Evolutionary conservation across 352 stramenopile genomes (phyloP).

Genomic region (Blastocystis sp.): DNA sequence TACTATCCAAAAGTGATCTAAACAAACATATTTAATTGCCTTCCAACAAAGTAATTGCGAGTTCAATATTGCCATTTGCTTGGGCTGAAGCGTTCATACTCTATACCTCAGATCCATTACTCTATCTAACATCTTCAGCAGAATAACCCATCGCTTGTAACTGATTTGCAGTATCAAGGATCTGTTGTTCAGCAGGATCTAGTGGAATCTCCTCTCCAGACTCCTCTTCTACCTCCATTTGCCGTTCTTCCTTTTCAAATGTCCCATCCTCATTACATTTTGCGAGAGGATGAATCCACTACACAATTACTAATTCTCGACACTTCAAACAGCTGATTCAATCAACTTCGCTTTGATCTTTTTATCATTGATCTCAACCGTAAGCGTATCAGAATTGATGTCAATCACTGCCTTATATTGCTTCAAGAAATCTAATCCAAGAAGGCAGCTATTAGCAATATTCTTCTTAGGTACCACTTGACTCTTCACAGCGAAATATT

Average conservation of each 20-base stretch:
- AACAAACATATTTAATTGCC: not conserved
- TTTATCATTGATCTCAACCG: constrained; percentile 26
- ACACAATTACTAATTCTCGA: not conserved
- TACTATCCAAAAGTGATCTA: not conserved
- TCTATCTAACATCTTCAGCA: not conserved
- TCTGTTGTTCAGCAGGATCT: not conserved
- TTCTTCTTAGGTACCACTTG: constrained; percentile 13
- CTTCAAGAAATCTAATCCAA: constrained; percentile 63
- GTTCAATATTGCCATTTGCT: not conserved
- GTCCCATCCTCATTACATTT: constrained; percentile 12
- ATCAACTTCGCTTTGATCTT: constrained; percentile 34
- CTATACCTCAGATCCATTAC: not conserved
- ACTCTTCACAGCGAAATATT: constrained; percentile 40
- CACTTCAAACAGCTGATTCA: not conserved
- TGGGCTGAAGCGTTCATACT: not conserved
- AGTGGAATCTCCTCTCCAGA: not conserved
- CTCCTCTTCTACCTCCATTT: not conserved
- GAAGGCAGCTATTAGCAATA: not conserved
- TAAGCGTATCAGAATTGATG: not conserved
- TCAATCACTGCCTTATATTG: constrained; percentile 59
- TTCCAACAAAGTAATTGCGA: not conserved
- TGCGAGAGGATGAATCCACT: constrained; percentile 14
- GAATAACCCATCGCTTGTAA: not conserved
- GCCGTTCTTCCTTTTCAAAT: not conserved
- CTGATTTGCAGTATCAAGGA: not conserved